Percentiles rank a stretch among this genome's conserved stretches.
These are phyloP conservation scores for Talaromyces sp. DNA, from an alignment of 2,329 filamentous ascomycete species.

Conservation along the genomic window DNA sequence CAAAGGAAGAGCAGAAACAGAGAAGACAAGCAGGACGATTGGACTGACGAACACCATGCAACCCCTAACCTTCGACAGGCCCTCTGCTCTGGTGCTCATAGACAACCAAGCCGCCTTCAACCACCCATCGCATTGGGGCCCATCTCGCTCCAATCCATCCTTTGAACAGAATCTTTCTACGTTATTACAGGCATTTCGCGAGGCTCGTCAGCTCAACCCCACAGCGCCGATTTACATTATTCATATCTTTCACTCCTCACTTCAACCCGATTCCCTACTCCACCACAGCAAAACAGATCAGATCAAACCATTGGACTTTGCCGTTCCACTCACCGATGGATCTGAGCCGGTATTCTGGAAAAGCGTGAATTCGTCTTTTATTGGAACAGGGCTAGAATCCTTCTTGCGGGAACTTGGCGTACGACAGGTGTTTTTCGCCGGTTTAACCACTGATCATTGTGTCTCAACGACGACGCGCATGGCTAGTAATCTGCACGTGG, in stretches of 20 bases:
- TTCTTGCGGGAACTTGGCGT: slow-evolving; percentile 31
- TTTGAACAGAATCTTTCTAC: slow-evolving; percentile 42
- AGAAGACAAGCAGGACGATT: not conserved
- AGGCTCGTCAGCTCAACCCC: slow-evolving; percentile 18
- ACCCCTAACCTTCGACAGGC: slow-evolving; percentile 15
- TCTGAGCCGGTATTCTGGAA: slow-evolving; percentile 42
- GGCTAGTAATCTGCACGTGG: slow-evolving; percentile 45
- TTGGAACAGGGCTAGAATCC: slow-evolving; percentile 41
- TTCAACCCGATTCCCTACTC: slow-evolving; percentile 30
- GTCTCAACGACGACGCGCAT: slow-evolving; percentile 47
- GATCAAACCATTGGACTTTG: slow-evolving; percentile 28
- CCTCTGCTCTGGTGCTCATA: slow-evolving; percentile 45
- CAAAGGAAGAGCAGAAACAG: not conserved
- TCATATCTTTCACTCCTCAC: slow-evolving; percentile 45
- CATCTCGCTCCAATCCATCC: slow-evolving; percentile 40
- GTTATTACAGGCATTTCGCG: slow-evolving; percentile 35
- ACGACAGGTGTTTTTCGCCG: slow-evolving; percentile 38
- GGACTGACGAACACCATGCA: not conserved
- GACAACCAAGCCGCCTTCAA: slow-evolving; percentile 45
- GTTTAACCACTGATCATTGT: slow-evolving; percentile 48
- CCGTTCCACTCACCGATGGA: slow-evolving; percentile 24
- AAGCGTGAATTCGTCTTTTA: slow-evolving; percentile 44
- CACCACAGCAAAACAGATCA: slow-evolving; percentile 29
- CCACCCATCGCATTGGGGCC: slow-evolving; percentile 38
- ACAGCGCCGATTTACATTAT: slow-evolving; percentile 33